phyloP scores from a whole-genome alignment of 805 yeast genomes.

The Pichia phayaonensis region DNA sequence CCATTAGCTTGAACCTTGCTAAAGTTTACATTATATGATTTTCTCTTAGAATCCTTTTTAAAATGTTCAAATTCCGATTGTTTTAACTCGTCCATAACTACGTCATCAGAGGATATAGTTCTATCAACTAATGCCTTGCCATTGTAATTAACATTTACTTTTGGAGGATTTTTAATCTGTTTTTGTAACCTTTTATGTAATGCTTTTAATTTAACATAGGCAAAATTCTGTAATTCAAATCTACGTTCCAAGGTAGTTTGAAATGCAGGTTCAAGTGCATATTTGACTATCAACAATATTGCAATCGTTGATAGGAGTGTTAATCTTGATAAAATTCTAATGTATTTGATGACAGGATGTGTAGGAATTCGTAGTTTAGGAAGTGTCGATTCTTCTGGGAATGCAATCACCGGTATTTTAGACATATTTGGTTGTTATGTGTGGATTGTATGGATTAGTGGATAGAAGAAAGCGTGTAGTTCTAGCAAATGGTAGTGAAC shows the following conservation, averaged over 20 bases:
- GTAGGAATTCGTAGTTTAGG: constrained; percentile 1
- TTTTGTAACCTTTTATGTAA: constrained; percentile 24
- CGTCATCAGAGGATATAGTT: constrained; percentile 21
- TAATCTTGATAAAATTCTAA: constrained; percentile 26
- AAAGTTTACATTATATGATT: background rate
- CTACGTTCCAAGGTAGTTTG: constrained; percentile 34
- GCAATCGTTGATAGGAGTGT: constrained; percentile 30
- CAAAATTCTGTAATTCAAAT: constrained; percentile 24
- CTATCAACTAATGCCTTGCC: constrained; percentile 32
- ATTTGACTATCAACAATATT: constrained; percentile 26
- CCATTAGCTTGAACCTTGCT: background rate
- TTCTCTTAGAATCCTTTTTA: background rate
- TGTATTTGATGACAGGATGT: constrained; percentile 22
- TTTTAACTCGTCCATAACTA: constrained; percentile 3
- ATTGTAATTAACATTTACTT: constrained; percentile 36
- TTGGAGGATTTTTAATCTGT: constrained; percentile 29
- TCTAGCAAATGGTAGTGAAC: too few relatives aligned
- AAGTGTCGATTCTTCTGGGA: constrained; percentile 26
- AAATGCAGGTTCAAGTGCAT: constrained; percentile 35
- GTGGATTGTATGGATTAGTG: background rate
- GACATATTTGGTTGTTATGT: constrained; percentile 1
- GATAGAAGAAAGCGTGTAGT: too few relatives aligned
- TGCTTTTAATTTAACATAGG: constrained; percentile 22
- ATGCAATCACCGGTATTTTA: constrained; percentile 22
- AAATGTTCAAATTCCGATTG: constrained; percentile 1